phyloP scores from a whole-genome alignment of 2,329 filamentous ascomycete species.

The Ascochyta koolunga region DNA sequence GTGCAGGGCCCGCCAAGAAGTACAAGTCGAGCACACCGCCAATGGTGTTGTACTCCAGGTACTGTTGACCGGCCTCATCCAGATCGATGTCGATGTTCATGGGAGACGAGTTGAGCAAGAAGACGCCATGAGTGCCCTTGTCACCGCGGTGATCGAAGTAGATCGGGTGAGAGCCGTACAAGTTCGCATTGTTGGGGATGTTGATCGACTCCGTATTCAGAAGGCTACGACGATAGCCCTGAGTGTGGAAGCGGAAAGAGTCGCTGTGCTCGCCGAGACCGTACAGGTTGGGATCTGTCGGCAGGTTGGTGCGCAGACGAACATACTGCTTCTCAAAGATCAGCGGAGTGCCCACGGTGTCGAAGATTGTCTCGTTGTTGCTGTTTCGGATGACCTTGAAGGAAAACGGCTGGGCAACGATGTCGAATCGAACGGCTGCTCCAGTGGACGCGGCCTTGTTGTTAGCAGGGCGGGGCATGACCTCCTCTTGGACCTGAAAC shows the following conservation, averaged over 20 bases:
- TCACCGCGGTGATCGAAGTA: constrained; percentile 74
- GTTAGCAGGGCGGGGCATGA: constrained; percentile 66
- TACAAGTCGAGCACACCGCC: constrained; percentile 75
- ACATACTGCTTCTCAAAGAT: constrained; percentile 82
- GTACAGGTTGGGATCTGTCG: constrained; percentile 73
- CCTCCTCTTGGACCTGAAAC: constrained; percentile 75
- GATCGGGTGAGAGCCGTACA: constrained; percentile 76
- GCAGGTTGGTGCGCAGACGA: constrained; percentile 72
- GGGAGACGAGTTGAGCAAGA: constrained; percentile 42
- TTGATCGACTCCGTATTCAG: constrained; percentile 72
- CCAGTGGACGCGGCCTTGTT: constrained; percentile 38
- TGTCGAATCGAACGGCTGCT: constrained; percentile 61
- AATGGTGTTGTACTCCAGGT: constrained; percentile 79
- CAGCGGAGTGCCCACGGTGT: constrained; percentile 69
- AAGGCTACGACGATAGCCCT: constrained; percentile 71
- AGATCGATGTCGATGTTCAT: constrained; percentile 79
- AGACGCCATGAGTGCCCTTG: constrained; percentile 47
- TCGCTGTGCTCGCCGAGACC: constrained; percentile 81
- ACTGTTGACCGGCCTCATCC: constrained; percentile 65
- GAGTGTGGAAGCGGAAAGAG: constrained; percentile 69
- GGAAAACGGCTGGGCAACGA: constrained; percentile 66
- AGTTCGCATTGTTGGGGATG: constrained; percentile 66
- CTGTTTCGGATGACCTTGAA: constrained; percentile 67
- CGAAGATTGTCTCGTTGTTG: constrained; percentile 68
- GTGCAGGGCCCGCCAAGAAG: constrained; percentile 57